Conservation (phyloP, 1,284 basidiomycete species). For the Irpex sp. region DNA sequence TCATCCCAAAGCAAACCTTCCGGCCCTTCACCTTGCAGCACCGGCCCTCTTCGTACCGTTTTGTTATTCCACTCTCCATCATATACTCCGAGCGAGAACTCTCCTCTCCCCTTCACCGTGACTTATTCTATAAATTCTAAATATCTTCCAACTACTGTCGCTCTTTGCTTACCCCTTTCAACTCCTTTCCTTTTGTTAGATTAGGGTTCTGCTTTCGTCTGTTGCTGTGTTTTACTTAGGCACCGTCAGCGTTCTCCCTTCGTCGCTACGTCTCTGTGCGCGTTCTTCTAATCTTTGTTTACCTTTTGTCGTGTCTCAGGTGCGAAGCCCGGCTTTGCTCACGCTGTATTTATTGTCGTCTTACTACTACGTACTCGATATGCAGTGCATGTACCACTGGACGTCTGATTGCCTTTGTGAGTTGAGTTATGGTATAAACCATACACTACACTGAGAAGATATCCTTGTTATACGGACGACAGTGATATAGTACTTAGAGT, state of each 20-base stretch:
- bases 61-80: neutral
- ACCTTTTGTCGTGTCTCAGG: neutral
- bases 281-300: neutral
- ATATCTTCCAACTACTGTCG: neutral
- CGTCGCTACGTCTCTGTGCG: neutral
- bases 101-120: neutral
- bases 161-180: neutral
- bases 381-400: constrained; percentile 1
- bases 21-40: neutral
- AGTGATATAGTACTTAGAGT: no score
- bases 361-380: neutral
- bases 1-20: neutral
- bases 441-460: no score
- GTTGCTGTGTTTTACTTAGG: constrained; percentile 1
- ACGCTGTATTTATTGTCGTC: neutral
- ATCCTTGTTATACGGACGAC: no score
- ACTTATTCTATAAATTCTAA: constrained; percentile 1
- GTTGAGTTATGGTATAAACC: no score
- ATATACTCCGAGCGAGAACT: neutral
- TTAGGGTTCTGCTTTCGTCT: neutral
- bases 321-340: neutral
- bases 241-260: neutral
- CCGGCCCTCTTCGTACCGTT: neutral
- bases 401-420: neutral
- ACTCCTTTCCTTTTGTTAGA: neutral